Conservation (phyloP, 768 basidiomycete genomes). For the Xerocomellus intermedius region DNA sequence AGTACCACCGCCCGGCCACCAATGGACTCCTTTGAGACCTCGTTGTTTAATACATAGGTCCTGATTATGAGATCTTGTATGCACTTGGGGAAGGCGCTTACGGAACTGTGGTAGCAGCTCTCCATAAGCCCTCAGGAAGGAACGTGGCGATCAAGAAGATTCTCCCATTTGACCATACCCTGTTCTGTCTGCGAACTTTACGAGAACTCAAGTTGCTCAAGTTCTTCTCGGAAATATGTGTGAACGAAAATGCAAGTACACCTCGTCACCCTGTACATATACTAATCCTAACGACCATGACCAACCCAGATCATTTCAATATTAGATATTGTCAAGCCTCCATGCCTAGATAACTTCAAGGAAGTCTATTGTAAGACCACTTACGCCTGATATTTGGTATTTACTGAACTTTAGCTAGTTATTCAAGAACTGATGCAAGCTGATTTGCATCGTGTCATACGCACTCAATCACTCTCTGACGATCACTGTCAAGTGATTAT, state of each 20-base stretch:
- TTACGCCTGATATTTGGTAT: neutral
- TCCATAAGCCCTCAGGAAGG: constrained; percentile 76
- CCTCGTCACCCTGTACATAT: neutral
- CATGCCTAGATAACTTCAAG: constrained; percentile 71
- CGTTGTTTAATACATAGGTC: constrained; percentile 40
- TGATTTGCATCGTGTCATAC: constrained; percentile 87
- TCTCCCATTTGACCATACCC: constrained; percentile 89
- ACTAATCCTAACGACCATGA: constrained; percentile 2
- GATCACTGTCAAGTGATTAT: constrained; percentile 75
- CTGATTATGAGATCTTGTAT: constrained; percentile 72
- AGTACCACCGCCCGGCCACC: constrained; percentile 8
- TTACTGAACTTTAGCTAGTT: constrained; percentile 39
- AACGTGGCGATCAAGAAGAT: constrained; percentile 97
- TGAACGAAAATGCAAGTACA: constrained; percentile 71
- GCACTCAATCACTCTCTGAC: constrained; percentile 86
- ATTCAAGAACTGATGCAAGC: constrained; percentile 91
- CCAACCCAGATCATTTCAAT: constrained; percentile 79
- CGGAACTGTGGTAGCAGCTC: constrained; percentile 86
- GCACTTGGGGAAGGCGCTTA: constrained; percentile 85
- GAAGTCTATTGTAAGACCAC: constrained; percentile 74
- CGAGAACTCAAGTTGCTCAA: constrained; percentile 89
- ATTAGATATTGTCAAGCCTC: constrained; percentile 85
- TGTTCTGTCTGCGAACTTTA: constrained; percentile 87
- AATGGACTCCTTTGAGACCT: neutral
- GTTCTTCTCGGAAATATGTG: constrained; percentile 76